A percentile compares a stretch with the other conserved stretches of the same genome.
Evolutionary conservation across 768 basidiomycete species (phyloP).

Genomic region (Leccinum sublutescens): DNA sequence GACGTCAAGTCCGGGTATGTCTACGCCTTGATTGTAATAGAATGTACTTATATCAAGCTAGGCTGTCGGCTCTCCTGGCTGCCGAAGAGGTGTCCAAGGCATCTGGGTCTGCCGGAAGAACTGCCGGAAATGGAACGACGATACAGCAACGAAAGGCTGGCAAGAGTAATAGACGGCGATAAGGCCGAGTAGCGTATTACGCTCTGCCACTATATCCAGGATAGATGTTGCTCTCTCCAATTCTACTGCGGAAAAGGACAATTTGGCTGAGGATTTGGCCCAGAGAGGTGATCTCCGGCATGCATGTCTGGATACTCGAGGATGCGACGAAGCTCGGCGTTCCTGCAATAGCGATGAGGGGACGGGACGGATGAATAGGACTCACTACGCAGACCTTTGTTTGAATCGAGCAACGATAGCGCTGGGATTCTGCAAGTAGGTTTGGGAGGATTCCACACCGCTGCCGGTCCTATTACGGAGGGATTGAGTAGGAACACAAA

Average conservation of each 20-base stretch:
- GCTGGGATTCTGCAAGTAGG: slow-evolving; percentile 40
- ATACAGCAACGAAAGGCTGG: slow-evolving; percentile 36
- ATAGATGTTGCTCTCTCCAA: not conserved
- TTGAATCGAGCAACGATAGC: slow-evolving; percentile 61
- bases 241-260: slow-evolving; percentile 6
- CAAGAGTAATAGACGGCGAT: slow-evolving; percentile 36
- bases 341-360: slow-evolving; percentile 37
- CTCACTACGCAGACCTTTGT: slow-evolving; percentile 47
- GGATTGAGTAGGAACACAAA: not conserved
- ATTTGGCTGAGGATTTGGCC: slow-evolving; percentile 11
- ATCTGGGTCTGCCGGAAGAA: slow-evolving; percentile 18
- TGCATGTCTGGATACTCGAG: slow-evolving; percentile 47
- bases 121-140: slow-evolving; percentile 20
- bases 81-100: slow-evolving; percentile 39
- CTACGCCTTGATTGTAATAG: slow-evolving; percentile 5
- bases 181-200: slow-evolving; percentile 8
- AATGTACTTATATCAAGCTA: slow-evolving; percentile 20
- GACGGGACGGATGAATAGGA: slow-evolving; percentile 1
- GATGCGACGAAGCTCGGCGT: slow-evolving; percentile 52
- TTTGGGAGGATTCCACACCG: slow-evolving; percentile 29
- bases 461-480: slow-evolving; percentile 9
- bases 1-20: slow-evolving; percentile 59
- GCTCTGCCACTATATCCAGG: not conserved
- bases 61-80: slow-evolving; percentile 45
- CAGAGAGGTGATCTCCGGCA: slow-evolving; percentile 3